These are phyloP conservation scores for Hemerocallis citrina DNA, from an alignment of 106 monocot species.

Conservation along the genomic window DNA sequence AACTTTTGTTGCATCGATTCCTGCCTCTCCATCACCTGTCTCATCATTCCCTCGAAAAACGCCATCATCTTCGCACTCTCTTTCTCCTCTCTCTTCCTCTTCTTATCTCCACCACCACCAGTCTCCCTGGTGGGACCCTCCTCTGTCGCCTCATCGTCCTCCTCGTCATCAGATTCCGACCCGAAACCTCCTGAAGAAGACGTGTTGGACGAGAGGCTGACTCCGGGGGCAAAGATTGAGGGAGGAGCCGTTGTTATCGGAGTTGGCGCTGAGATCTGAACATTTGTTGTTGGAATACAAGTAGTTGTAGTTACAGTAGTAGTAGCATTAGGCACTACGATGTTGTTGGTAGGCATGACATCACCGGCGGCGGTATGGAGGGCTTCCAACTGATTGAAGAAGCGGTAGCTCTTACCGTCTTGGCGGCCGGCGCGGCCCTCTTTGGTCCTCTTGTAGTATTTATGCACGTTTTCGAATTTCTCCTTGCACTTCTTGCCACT, in stretches of 20 bases:
- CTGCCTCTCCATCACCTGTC: conserved; percentile 69
- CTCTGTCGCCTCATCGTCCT: conserved; percentile 15
- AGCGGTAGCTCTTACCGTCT: conserved; percentile 93
- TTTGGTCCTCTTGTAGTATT: conserved; percentile 95
- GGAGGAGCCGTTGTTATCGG: not conserved
- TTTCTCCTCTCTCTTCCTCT: conserved; percentile 11
- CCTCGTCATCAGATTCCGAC: conserved; percentile 32
- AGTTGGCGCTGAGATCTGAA: conserved; percentile 2
- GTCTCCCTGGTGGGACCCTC: not conserved
- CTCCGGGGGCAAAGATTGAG: not conserved
- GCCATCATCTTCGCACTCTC: conserved; percentile 38
- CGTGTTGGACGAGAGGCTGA: conserved; percentile 39
- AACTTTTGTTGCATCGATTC: conserved; percentile 68
- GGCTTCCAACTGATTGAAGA: conserved; percentile 80
- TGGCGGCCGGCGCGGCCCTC: conserved; percentile 83
- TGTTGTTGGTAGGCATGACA: not conserved
- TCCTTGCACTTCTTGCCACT: conserved; percentile 93
- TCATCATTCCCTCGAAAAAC: conserved; percentile 65
- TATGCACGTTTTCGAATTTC: conserved; percentile 94
- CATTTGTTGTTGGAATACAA: not conserved
- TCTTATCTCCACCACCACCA: conserved; percentile 7
- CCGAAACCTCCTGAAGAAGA: conserved; percentile 15
- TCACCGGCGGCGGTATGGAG: conserved; percentile 22
- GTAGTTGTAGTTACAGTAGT: not conserved
- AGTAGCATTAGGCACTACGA: not conserved